Base-by-base conservation (phyloP, 495 filamentous ascomycete species). In the Aspergillus ostianus region DNA sequence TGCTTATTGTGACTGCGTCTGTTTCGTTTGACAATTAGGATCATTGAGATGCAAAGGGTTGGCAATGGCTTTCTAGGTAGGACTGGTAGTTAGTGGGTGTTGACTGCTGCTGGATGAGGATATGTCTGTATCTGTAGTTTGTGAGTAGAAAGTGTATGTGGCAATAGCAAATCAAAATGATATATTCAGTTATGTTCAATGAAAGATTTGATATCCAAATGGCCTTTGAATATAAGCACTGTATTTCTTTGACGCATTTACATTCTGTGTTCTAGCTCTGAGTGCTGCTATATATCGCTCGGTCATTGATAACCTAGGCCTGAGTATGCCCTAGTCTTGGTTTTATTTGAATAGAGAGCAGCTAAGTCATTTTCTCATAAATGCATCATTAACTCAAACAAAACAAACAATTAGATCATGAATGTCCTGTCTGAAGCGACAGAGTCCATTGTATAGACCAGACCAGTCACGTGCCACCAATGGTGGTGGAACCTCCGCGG, bases 401-500 rank as follows among this genome's bases (percentile, higher is more conserved):
- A 17, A 41, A 4, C 13, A 0, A 41, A 41, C 13, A 1, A 41
- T 41, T 17, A 13, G 15, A 12, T 13, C 36, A 15, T 41, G 36
- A 12, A 41, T 12, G 10, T 41, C 15, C 36, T 17, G 29, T 1
- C 8, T 41, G 36, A 10, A 41, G 32, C 21, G 4, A 32, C 29
- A 32, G 6, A 6, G 15, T 15, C 36, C 9, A 10, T 41, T 15
- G 10, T 41, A 41, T 41, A 41, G 36, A 41, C 36, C 2, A 10
- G 2, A 15, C 36, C 36, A 15, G 36, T 47, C 65, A 68, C 65
- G 65, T 68, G 65, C 58, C 36, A 4, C 53, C 29, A 56, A 53
- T 23, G 8, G 12, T 41, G 4, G 60, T 64, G 65, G 62, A 61
- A 55, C 55, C 65, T 62, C 58, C 60, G 60, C 58, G 50, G 60